Base-by-base conservation (phyloP, 73 alveolate genomes). In the Loxodes magnus region DNA sequence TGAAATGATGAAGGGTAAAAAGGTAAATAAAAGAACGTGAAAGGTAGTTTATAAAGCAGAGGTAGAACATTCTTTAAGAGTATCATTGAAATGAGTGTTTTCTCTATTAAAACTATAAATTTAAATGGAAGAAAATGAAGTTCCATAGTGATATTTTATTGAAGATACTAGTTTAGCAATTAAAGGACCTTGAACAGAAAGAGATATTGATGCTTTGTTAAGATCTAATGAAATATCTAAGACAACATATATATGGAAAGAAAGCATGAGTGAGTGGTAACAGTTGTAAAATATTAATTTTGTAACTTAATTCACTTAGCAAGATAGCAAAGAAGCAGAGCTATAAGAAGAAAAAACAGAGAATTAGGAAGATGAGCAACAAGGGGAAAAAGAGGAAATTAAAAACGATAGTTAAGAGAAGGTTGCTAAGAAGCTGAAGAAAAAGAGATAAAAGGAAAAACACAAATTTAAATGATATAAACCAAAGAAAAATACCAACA, bases 391-490 rank as follows among this genome's bases (percentile, higher is more conserved):
- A 54, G 42, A 54, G 10, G 39, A 36, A 36, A 21, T n/a, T 1
- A 37, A 37, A 37, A 9, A 4, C 50, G 14, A 25, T 14, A 4
- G 50, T 14, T 5, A 38, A 5, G 52, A 72, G 49, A 73, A 74
- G 31, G 74, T 72, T 28, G 59, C 43, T 29, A 83, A 73, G 65
- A 77, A 54, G 51, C 54, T 72, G 16, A 67, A 84, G 58, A 63
- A 34, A 39, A 42, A 64, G 53, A 44, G 77, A 9, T 66, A 82
- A 4, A 64, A 51, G 35, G 75, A 77, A 55, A 84, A 79, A 35
- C 77, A 76, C 59, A 73, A 71, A 61, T 17, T 72, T 35, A 67
- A 68, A 61, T 84, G 96, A 90, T 74, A 84, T 51, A 28, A 82
- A 24, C 66, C 93, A 16, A 81, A 65, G 43, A 69, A 68, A 17